A percentile compares a stretch with the other conserved stretches of the same genome.
phyloP scores from a whole-genome alignment of 441 rosid genomes.

The Populus hybrid region DNA sequence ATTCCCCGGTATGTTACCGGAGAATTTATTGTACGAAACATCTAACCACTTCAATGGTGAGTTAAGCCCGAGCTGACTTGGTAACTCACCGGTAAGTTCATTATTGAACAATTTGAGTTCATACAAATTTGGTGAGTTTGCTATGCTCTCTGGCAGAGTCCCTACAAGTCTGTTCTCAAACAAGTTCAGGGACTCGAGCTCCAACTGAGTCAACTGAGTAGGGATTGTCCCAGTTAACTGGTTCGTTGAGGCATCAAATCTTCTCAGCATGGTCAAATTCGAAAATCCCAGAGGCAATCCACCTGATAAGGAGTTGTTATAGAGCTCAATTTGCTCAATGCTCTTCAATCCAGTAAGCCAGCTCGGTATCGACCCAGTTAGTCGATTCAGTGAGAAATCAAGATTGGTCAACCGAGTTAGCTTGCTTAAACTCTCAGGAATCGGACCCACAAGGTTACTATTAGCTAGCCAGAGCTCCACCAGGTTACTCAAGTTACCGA shows the following conservation, averaged over 20 bases:
- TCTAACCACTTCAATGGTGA: conserved; percentile 65
- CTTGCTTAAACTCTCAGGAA: conserved; percentile 66
- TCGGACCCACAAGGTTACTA: conserved; percentile 58
- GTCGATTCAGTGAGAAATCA: conserved; percentile 63
- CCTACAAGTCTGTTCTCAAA: conserved; percentile 77
- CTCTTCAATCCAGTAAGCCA: conserved; percentile 51
- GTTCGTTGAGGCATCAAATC: conserved; percentile 86
- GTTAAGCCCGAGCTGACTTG: conserved; percentile 62
- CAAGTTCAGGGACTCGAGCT: conserved; percentile 71
- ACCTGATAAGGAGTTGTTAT: conserved; percentile 76
- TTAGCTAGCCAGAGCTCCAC: conserved; percentile 75
- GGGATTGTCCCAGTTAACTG: conserved; percentile 66
- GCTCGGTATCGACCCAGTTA: no score
- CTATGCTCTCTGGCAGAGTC: conserved; percentile 54
- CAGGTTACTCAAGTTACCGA: conserved; percentile 69
- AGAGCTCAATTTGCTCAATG: conserved; percentile 81
- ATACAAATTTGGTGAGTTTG: conserved; percentile 61
- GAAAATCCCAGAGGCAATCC: conserved; percentile 53
- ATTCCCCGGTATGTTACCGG: conserved; percentile 63
- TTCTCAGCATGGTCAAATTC: conserved; percentile 53
- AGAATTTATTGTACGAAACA: conserved; percentile 59
- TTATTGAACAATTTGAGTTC: conserved; percentile 77
- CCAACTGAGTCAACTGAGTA: conserved; percentile 53
- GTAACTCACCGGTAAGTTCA: conserved; percentile 58
- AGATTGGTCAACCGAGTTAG: conserved; percentile 57